phyloP scores from a whole-genome alignment of 1,284 basidiomycete species.

The Erythrobasidium hasegawianum region DNA sequence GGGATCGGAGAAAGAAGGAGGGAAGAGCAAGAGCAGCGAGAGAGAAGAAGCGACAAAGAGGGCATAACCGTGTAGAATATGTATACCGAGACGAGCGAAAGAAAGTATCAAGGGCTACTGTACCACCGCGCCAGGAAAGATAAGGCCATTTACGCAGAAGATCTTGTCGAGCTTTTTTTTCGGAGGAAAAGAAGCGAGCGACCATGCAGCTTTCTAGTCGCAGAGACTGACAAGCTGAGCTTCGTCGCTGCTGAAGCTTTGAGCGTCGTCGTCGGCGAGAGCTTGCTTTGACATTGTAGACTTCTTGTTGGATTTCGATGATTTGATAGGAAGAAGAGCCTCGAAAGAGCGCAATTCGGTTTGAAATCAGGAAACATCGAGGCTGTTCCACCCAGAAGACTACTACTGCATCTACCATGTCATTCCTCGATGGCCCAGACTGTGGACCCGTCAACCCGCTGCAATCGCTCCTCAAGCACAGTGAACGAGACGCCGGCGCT shows the following conservation, averaged over 20 bases:
- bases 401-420: constrained; percentile 11
- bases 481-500: constrained; percentile 75
- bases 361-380: background rate
- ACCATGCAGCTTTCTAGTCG: background rate
- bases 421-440: constrained; percentile 30
- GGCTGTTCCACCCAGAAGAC: too few species aligned
- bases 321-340: background rate
- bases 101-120: background rate
- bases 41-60: background rate
- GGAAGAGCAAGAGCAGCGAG: background rate
- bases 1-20: background rate
- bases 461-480: constrained; percentile 83
- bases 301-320: background rate
- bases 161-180: background rate
- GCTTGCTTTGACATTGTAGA: background rate
- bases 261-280: constrained; percentile 1
- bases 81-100: background rate
- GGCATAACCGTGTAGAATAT: background rate
- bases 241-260: constrained; percentile 32
- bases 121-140: too few species aligned
- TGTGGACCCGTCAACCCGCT: constrained; percentile 68
- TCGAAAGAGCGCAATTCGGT: too few species aligned
- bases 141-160: background rate
- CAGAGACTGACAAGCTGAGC: constrained; percentile 20
- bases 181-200: background rate